Evolutionary conservation across 306 rosid genomes (phyloP).

Genomic region (Prunus padus): DNA sequence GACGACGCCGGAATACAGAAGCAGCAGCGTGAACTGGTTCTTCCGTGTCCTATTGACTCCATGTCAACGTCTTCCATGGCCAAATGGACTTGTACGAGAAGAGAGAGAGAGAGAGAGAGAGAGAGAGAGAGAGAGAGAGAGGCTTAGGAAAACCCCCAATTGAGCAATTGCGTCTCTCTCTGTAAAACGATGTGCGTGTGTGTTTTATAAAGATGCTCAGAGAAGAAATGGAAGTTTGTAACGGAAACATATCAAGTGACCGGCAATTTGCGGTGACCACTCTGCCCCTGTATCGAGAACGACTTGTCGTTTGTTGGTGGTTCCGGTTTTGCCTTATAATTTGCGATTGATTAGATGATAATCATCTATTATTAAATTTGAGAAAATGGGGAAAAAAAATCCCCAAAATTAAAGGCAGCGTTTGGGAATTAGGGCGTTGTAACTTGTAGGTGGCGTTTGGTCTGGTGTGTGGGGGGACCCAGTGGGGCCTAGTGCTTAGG

Average conservation of each 20-base stretch:
- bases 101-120: not conserved
- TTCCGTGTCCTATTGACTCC: slow-evolving; percentile 37
- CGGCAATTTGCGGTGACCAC: slow-evolving; percentile 27
- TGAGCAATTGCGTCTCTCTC: not conserved
- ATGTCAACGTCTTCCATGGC: slow-evolving; percentile 30
- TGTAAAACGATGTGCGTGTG: not conserved
- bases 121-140: too few relatives aligned
- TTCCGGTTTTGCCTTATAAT: not conserved
- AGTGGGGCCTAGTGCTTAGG: slow-evolving; percentile 14
- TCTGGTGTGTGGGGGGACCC: too few relatives aligned
- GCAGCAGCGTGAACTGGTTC: slow-evolving; percentile 45
- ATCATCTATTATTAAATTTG: too few relatives aligned
- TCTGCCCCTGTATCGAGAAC: not conserved
- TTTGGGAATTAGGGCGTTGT: not conserved
- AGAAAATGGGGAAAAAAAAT: not conserved
- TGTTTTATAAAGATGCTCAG: not conserved
- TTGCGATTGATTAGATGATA: too few relatives aligned
- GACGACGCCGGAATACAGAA: slow-evolving; percentile 55
- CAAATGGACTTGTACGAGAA: not conserved
- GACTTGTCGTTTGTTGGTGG: slow-evolving; percentile 3
- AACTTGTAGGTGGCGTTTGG: not conserved
- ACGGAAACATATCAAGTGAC: slow-evolving; percentile 32
- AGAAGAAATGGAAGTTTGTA: not conserved
- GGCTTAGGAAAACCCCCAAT: not conserved
- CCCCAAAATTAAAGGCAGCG: not conserved